phyloP scores from a whole-genome alignment of 257 asterid species.

The Solanum rostratum region DNA sequence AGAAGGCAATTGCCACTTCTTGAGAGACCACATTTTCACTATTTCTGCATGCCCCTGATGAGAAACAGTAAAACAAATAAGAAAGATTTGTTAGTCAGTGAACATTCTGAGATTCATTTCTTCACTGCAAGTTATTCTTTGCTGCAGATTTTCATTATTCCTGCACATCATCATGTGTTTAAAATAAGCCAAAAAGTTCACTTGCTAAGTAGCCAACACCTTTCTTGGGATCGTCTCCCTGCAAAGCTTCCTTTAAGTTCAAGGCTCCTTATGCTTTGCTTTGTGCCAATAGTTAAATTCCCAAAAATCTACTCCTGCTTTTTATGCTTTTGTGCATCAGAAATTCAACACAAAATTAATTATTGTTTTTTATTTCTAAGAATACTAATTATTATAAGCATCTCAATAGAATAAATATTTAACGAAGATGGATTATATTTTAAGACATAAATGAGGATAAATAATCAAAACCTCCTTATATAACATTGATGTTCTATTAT shows the following conservation, averaged over 20 bases:
- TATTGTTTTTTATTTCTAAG: too few species aligned
- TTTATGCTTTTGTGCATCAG: background rate
- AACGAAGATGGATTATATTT: background rate
- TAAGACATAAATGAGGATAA: background rate
- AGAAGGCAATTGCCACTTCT: constrained; percentile 10
- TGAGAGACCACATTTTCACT: constrained; percentile 19
- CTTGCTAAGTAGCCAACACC: background rate
- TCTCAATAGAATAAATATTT: background rate
- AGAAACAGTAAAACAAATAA: background rate
- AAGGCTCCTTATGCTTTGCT: background rate
- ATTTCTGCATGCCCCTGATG: background rate
- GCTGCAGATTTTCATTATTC: constrained; percentile 15
- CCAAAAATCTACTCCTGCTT: background rate
- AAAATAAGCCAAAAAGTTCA: constrained; percentile 6
- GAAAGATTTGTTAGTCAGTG: background rate
- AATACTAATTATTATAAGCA: too few species aligned
- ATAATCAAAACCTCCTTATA: background rate
- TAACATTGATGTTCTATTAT: too few species aligned
- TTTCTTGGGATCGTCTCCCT: background rate
- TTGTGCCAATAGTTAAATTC: background rate
- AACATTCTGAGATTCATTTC: constrained; percentile 16
- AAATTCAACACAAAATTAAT: too few species aligned
- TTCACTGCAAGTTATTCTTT: constrained; percentile 21
- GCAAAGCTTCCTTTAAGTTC: constrained; percentile 2
- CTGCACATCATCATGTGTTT: background rate